Evolutionary conservation across 1,139 yeast species (phyloP), one percentile per base, ranked within the genome.

Genomic region (Saccharomyces hybrid): DNA sequence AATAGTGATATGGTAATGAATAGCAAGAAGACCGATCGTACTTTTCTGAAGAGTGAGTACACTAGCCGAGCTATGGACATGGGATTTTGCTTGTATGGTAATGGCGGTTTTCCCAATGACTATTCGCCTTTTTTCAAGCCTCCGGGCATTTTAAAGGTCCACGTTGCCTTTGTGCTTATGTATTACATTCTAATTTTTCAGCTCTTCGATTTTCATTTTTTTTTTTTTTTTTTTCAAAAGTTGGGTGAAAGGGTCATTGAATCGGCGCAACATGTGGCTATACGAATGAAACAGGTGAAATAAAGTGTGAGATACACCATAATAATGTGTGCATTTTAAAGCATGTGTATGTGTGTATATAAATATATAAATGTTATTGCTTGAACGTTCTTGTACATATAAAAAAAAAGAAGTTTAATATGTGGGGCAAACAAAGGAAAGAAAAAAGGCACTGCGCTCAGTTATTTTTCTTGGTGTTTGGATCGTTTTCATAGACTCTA

Each of bases 401-500:
- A 34, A 11, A 48, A 49, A 19, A 53, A 16, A 16, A 53, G 27
- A 26, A 19, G 14, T 29, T 52, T 52, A 32, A 26, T 42, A 27
- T 6, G 48, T 44, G 47, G 12, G 51, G 21, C 46, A 38, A 24
- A 34, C 26, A 27, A 54, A 47, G 55, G 31, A 50, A 6, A 51
- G 32, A 14, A 12, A 14, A 32, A 14, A 32, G 14, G 14, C 42
- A 4, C 7, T 26, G 48, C 9, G 5, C 12, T 51, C 47, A 59
- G 38, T 59, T 56, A 27, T 54, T 54, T 49, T 59, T 59, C 56
- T 59, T 59, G 29, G 42, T n/a, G 44, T 38, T 38, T 38, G 44
- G 26, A 19, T 56, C 55, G 7, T 42, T 34, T 26, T 49, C 78
- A 61, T 82, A 82, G 24, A 74, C 81, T 71, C 86, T 77, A 42